Percentiles rank a stretch among this genome's conserved stretches.
These are phyloP conservation scores for Verticillium longisporum DNA, from an alignment of 2,329 filamentous ascomycete species.

Conservation along the genomic window DNA sequence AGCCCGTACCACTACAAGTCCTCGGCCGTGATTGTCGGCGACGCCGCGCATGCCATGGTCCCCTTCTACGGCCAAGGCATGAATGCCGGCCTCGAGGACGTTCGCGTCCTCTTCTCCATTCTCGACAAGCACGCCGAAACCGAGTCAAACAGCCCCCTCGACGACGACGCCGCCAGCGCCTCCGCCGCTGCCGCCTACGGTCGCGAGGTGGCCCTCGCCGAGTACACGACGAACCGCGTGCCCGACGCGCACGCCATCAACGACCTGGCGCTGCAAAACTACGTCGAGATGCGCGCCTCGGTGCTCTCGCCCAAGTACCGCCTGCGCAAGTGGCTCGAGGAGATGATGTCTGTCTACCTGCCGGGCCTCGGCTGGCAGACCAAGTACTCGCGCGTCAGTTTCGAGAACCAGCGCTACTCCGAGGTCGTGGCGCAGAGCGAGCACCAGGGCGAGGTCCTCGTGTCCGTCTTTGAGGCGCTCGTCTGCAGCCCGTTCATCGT, in stretches of 20 bases:
- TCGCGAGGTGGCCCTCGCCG: conserved; percentile 63
- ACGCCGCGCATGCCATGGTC: conserved; percentile 95
- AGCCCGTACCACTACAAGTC: conserved; percentile 74
- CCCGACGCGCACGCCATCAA: conserved; percentile 86
- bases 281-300: conserved; percentile 84
- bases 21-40: conserved; percentile 79
- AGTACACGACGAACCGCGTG: conserved; percentile 69
- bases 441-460: conserved; percentile 58
- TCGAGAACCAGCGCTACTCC: conserved; percentile 86
- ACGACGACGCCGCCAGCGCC: conserved; percentile 29
- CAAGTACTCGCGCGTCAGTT: conserved; percentile 87
- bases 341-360: conserved; percentile 68
- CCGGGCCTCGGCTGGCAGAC: conserved; percentile 82
- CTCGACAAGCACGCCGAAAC: conserved; percentile 59
- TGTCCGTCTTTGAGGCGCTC: conserved; percentile 16
- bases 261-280: conserved; percentile 84
- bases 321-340: conserved; percentile 79
- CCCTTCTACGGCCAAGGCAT: conserved; percentile 98
- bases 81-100: conserved; percentile 94
- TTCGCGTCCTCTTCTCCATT: conserved; percentile 76
- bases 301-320: conserved; percentile 74
- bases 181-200: conserved; percentile 51
- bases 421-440: conserved; percentile 68
- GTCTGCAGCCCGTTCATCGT: conserved; percentile 9
- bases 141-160: conserved; percentile 35